Base-by-base conservation (phyloP, 2,329 filamentous ascomycete genomes). In the Hymenoscyphus fraxineus region DNA sequence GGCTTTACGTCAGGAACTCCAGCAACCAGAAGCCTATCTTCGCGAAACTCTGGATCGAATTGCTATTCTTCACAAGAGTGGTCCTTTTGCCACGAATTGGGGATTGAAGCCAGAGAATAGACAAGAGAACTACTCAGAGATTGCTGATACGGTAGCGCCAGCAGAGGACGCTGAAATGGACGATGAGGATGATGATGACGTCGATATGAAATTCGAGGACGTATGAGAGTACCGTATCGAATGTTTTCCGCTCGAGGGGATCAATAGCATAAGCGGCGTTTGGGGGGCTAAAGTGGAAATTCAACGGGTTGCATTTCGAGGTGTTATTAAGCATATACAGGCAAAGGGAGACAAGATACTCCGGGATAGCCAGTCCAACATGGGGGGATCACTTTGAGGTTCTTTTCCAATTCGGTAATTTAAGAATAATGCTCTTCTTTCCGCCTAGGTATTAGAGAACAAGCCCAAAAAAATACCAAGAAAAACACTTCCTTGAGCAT, bases 21-120 rank as follows among this genome's bases (percentile, higher is more conserved):
- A 88, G 65, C 95, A 99, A 78, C 95, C 95, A 1, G 95, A 98
- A 76, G 88, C 90, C n/a, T 98, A 93, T 76, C 85, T 99, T 67
- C 92, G 94, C 62, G 87, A 95, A 75, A 89, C 88, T 0, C 79
- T 99, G 70, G 90, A 93, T 67, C 88, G 92, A 73, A 86, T 98
- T 65, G 94, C 92, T 0, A 86, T 90, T 22, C 79, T 97, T 66
- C 88, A 96, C 75, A 91, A 93, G 77, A 89, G 87, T 58, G 94
- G 94, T 32, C 84, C 87, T 2, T 97, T 96, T 75, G 89, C 91
- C 60, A 94, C 93, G 76, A 88, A 89, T 70, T 98, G 93, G 88
- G 89, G 89, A 70, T 79, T 97, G 64, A 92, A 89, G 75, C 82
- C 85, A 2, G 89, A 92, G 74, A 89, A 90, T 66, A 85, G 77